phyloP scores from a whole-genome alignment of 805 yeast genomes.

The Saturnispora kantuleensis region DNA sequence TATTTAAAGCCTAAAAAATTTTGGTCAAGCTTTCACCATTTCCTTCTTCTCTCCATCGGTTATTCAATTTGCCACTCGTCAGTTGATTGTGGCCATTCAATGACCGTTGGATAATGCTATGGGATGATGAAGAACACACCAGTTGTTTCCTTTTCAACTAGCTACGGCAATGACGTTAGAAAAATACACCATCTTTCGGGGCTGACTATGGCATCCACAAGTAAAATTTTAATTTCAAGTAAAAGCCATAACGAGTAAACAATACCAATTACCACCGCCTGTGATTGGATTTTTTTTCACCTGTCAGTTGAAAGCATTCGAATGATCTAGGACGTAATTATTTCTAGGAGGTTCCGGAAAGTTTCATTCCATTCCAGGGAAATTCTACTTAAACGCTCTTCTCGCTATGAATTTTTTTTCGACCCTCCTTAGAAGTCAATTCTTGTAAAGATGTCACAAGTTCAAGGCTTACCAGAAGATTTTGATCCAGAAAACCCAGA shows the following conservation, averaged over 20 bases:
- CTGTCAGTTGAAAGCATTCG: too few species aligned
- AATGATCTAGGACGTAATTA: too few species aligned
- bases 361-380: too few species aligned
- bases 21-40: too few species aligned
- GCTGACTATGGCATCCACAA: constrained; percentile 10
- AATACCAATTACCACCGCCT: too few species aligned
- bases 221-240: too few species aligned
- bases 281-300: too few species aligned
- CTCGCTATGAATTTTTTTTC: constrained; percentile 16
- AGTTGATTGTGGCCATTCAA: too few species aligned
- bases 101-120: background rate
- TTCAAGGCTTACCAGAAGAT: constrained; percentile 15
- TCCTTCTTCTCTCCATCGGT: too few species aligned
- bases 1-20: too few species aligned
- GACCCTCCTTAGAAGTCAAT: background rate
- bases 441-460: constrained; percentile 3
- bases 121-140: constrained; percentile 14
- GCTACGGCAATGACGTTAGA: constrained; percentile 20
- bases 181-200: constrained; percentile 20
- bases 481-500: constrained; percentile 76
- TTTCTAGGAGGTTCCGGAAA: background rate
- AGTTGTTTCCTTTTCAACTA: constrained; percentile 14
- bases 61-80: too few species aligned
- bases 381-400: constrained; percentile 11
- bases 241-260: too few species aligned